Percentiles rank a stretch among this genome's conserved stretches.
Conservation (phyloP, 495 filamentous ascomycete genomes). For the Neurospora cerealis region DNA sequence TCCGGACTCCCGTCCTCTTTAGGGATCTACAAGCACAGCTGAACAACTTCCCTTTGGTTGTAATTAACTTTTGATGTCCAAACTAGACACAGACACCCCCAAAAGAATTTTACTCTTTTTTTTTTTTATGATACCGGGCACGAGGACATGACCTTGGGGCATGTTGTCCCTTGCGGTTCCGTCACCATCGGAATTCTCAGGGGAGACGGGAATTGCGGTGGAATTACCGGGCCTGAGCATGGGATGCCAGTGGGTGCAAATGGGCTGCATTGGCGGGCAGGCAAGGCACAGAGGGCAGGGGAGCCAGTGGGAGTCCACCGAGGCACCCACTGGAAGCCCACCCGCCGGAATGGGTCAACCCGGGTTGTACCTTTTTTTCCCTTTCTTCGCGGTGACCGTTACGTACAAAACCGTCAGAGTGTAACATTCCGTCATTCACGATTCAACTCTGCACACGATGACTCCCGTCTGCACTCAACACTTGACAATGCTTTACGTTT, state of each 20-base stretch:
- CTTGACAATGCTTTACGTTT: background rate
- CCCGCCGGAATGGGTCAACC: background rate
- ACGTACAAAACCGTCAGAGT: background rate
- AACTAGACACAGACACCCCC: background rate
- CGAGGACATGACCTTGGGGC: background rate
- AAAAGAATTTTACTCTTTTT: background rate
- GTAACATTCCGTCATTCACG: background rate
- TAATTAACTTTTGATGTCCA: background rate
- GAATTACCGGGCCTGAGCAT: background rate
- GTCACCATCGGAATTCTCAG: slow-evolving; percentile 19
- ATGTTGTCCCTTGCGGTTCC: slow-evolving; percentile 1
- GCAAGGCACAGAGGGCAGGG: background rate
- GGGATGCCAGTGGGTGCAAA: background rate
- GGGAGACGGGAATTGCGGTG: slow-evolving; percentile 4
- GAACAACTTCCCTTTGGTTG: too few species aligned
- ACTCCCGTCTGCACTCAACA: background rate
- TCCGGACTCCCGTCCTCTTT: background rate
- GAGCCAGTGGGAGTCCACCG: background rate
- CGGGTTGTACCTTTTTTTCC: background rate
- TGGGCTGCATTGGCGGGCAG: background rate
- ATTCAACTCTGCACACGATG: background rate
- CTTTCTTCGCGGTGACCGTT: background rate
- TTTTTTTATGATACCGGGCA: background rate
- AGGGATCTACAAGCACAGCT: background rate
- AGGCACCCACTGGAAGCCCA: background rate